phyloP scores from a whole-genome alignment of 345 rosid genomes.

The Euphorbia pulcherrima region DNA sequence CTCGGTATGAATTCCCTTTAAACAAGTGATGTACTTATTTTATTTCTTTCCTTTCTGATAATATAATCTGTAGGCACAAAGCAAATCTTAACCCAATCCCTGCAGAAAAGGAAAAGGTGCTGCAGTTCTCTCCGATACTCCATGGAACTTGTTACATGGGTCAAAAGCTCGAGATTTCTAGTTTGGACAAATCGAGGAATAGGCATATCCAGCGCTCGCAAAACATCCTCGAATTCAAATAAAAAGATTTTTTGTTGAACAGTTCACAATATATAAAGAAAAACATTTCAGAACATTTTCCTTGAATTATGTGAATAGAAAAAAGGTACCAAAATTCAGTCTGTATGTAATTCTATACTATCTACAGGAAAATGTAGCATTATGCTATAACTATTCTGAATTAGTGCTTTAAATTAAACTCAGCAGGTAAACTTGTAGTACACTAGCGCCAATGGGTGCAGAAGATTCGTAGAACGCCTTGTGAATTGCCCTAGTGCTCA shows the following conservation, averaged over 20 bases:
- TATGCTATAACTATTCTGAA: no score
- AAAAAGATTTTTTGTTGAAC: conserved; percentile 68
- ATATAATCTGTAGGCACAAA: background rate
- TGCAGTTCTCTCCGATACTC: background rate
- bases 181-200: conserved; percentile 30
- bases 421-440: no score
- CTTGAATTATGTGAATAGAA: no score
- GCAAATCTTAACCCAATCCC: background rate
- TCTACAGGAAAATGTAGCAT: no score
- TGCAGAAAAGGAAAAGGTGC: background rate
- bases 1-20: no score
- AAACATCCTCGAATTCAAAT: conserved; percentile 89
- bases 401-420: no score
- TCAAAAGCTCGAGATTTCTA: background rate
- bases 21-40: no score
- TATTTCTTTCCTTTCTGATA: background rate
- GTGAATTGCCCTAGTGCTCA: conserved; percentile 55
- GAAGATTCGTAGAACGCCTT: conserved; percentile 63
- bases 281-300: no score
- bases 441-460: no score
- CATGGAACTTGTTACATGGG: background rate
- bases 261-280: no score
- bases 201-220: conserved; percentile 78
- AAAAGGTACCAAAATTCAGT: no score
- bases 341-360: no score